Evolutionary conservation across 306 rosid species (phyloP).

Genomic region (Glycyrrhiza uralensis): DNA sequence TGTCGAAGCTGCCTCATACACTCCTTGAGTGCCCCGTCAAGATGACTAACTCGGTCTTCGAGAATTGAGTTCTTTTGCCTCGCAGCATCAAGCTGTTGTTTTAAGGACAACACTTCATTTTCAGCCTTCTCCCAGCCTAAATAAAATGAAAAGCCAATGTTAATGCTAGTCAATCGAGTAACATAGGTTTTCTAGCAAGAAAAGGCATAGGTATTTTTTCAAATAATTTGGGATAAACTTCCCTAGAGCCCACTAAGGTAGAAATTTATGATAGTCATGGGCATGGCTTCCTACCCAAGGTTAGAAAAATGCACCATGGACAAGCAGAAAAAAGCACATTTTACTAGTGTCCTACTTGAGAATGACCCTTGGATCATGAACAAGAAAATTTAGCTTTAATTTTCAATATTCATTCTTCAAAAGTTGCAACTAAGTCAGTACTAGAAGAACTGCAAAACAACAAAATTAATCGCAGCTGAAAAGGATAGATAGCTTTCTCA

Average conservation of each 20-base stretch:
- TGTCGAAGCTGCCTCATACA: conserved; percentile 81
- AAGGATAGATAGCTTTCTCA: conserved; percentile 1
- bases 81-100: conserved; percentile 59
- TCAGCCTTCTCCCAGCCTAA: conserved; percentile 91
- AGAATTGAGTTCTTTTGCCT: conserved; percentile 59
- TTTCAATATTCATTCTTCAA: neutral
- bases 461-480: neutral
- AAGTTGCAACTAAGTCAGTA: neutral
- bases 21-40: conserved; percentile 85
- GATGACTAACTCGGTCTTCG: conserved; percentile 74
- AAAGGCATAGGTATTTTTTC: neutral
- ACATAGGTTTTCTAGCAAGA: neutral
- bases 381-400: neutral
- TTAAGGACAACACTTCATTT: conserved; percentile 51
- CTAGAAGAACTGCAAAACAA: neutral
- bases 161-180: neutral
- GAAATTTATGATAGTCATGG: neutral
- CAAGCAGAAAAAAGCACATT: conserved; percentile 17
- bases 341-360: neutral
- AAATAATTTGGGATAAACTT: conserved; percentile 10
- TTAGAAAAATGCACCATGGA: conserved; percentile 15
- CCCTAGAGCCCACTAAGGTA: neutral
- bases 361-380: neutral
- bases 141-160: conserved; percentile 8
- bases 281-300: neutral